Base-by-base conservation (phyloP, 2,329 filamentous ascomycete species). In the Aureobasidium sp. region DNA sequence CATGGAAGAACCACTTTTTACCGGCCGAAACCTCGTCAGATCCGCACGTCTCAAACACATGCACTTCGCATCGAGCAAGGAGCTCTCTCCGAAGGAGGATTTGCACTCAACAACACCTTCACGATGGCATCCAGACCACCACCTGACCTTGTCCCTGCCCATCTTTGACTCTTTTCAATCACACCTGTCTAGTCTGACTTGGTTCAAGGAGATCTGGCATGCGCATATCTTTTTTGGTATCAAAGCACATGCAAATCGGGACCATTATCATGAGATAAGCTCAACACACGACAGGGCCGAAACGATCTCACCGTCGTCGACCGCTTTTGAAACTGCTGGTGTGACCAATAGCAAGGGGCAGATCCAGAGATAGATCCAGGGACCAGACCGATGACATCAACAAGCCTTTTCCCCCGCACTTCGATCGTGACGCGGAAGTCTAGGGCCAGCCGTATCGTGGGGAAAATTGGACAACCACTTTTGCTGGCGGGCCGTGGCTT, bases 161-260 rank as follows among this genome's bases (percentile, higher is more conserved):
- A 47, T 57, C 31, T 37, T 50, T 24, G 11, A 33, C 40, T 19
- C 24, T 29, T 37, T n/a, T 5, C 31, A 22, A 29, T 8, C 27
- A 15, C 52, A 42, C 44, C 19, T 44, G 52, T n/a, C 19, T 57
- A 40, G 53, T n/a, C 19, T 57, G 40, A 40, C 11, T 40, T 58
- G 24, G 19, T 29, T 47, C 24, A 27, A 27, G 3, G 24, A 57
- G 53, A 57, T 57, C 31, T 47, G 53, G 33, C 53, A 47, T 47
- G 42, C n/a, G 54, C 19, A 39, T 39, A 58, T 58, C 54, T n/a
- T 58, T 58, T 58, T 58, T 37, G 14, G 54, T 56, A 56, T 44
- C 52, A 44, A 44, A 56, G 39, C 39, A 42, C 52, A 56, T 37
- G 52, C 37, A n/a, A 40, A 56, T 56, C 39, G 42, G 24, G 14